These are phyloP conservation scores for Diaporthe sp. DNA, from an alignment of 2,329 filamentous ascomycete genomes.

Conservation along the genomic window DNA sequence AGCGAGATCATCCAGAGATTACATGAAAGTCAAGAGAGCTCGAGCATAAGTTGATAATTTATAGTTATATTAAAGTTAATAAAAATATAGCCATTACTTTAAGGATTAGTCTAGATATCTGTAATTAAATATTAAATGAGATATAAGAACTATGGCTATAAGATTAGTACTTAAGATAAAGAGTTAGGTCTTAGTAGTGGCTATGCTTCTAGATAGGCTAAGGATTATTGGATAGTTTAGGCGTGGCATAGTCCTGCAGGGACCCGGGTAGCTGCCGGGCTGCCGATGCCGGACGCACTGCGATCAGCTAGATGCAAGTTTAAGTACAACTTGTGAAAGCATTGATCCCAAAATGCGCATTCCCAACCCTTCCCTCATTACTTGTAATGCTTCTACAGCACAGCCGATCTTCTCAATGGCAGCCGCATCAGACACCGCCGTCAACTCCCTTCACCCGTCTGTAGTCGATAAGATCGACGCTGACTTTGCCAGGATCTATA, in stretches of 20 bases:
- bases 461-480: constrained; percentile 50
- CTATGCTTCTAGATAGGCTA: not conserved
- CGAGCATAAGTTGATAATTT: too few species aligned
- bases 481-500: constrained; percentile 51
- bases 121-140: too few species aligned
- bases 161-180: too few species aligned
- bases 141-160: too few species aligned
- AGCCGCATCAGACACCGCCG: not conserved
- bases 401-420: constrained; percentile 10
- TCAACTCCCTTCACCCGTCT: constrained; percentile 51
- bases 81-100: too few species aligned
- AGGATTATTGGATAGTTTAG: not conserved
- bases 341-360: not conserved
- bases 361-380: not conserved
- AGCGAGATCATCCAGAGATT: too few species aligned
- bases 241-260: not conserved
- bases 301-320: not conserved
- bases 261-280: not conserved
- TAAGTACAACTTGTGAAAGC: not conserved
- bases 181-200: not conserved
- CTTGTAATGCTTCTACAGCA: not conserved
- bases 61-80: too few species aligned
- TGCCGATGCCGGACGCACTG: not conserved
- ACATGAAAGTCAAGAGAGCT: too few species aligned
- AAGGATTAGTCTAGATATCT: too few species aligned